A percentile compares a stretch with the other conserved stretches of the same genome.
Conservation (phyloP, 345 rosid species). For the Acer yangbiense region DNA sequence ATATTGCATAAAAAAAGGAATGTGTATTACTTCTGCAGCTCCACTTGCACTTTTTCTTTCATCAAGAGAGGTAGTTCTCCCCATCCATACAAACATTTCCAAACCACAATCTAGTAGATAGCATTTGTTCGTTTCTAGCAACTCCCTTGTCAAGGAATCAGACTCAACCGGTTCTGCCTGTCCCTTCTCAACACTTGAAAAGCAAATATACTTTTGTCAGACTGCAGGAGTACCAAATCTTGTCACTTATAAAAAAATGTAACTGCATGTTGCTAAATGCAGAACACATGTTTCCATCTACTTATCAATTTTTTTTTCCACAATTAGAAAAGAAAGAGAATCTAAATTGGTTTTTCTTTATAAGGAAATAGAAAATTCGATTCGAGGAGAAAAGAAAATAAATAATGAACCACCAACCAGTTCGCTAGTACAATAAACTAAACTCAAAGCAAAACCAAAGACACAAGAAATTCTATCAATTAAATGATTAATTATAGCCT, state of each 20-base stretch:
- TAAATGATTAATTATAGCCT: neutral
- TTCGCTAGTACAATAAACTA: neutral
- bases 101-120: conserved; percentile 82
- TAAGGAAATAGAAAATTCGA: neutral
- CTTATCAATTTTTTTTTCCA: neutral
- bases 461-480: neutral
- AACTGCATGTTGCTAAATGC: conserved; percentile 7
- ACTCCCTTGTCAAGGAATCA: conserved; percentile 72
- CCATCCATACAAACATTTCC: conserved; percentile 96
- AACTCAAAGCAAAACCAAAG: neutral
- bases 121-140: conserved; percentile 79
- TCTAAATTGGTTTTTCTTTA: neutral
- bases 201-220: conserved; percentile 36
- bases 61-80: conserved; percentile 78
- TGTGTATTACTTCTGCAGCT: conserved; percentile 69
- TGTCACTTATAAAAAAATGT: neutral
- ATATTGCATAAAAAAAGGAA: conserved; percentile 11
- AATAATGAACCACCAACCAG: neutral
- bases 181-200: conserved; percentile 82
- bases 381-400: neutral
- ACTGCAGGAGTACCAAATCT: conserved; percentile 14
- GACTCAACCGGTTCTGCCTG: conserved; percentile 66
- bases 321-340: neutral
- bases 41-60: conserved; percentile 84
- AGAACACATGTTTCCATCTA: neutral